Evolutionary conservation across 495 filamentous ascomycete genomes (phyloP), one percentile per base, ranked within the genome.

Genomic region (Xylaria curta): DNA sequence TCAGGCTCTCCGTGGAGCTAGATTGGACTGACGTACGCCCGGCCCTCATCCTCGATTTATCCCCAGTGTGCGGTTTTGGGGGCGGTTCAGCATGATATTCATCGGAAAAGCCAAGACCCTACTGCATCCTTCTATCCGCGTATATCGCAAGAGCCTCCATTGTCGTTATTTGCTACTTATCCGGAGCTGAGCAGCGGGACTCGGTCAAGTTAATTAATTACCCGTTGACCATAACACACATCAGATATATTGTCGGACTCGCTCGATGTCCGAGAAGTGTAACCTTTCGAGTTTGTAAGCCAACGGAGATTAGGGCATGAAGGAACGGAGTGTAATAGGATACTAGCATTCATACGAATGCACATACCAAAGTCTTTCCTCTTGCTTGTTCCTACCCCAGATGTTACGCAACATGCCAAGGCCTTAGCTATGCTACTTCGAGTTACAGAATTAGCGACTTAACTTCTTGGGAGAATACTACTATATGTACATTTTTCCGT

Each of bases 201-300:
- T 65, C 62, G 62, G 36, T 17, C 0, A 44, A 44, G 31, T 60
- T 63, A 26, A 63, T 63, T 33, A 44, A 63, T 63, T 28, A 5
- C 4, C 53, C 13, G 26, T 42, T 28, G 38, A 42, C n/a, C 9
- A 49, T 26, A 49, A 49, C 24, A 17, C 5, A 42, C 40, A 10
- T 8, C 1, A 31, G 15, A 15, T 44, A 65, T 10, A 47, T 65
- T 46, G 33, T 65, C 63, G 63, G 44, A 66, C 63, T 66, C 19
- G 24, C 2, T 53, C 4, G 31, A 53, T 53, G 46, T 38, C 63
- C 63, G 63, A 66, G 63, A 19, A 0, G 28, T 47, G 63, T 6
- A 26, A 17, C 5, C 24, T 44, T 31, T 65, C 3, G 5, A 44
- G 26, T 56, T 56, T 10, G 9, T 56, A 56, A 56, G 4, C 10